phyloP scores from a whole-genome alignment of 1,139 yeast species.

The Protomyces arabidopsidicola region DNA sequence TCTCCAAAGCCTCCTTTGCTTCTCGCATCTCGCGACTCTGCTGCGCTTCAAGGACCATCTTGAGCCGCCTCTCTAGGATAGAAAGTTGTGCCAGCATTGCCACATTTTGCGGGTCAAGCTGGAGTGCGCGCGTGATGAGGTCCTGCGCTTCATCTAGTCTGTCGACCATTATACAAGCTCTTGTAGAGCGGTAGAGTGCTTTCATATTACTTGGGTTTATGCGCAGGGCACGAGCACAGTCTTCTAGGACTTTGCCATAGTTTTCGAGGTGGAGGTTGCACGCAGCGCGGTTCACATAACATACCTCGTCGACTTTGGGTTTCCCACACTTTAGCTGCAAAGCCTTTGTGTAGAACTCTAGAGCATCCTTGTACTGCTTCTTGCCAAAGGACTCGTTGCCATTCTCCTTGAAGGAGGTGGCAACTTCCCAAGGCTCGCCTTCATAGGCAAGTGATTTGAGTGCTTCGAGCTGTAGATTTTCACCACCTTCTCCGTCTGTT shows the following conservation, averaged over 20 bases:
- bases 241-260: slow-evolving; percentile 79
- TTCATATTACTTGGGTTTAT: slow-evolving; percentile 68
- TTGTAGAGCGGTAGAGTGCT: slow-evolving; percentile 80
- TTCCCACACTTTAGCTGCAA: slow-evolving; percentile 59
- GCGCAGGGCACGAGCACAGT: slow-evolving; percentile 67
- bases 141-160: slow-evolving; percentile 68
- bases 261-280: slow-evolving; percentile 81
- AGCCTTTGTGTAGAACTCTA: slow-evolving; percentile 74
- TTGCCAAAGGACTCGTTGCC: slow-evolving; percentile 81
- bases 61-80: slow-evolving; percentile 34
- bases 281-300: slow-evolving; percentile 81
- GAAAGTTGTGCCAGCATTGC: slow-evolving; percentile 36
- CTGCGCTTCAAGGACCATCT: slow-evolving; percentile 36
- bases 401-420: slow-evolving; percentile 81
- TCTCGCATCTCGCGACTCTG: slow-evolving; percentile 37
- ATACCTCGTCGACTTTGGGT: slow-evolving; percentile 38
- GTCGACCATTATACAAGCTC: slow-evolving; percentile 66
- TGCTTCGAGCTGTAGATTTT: slow-evolving; percentile 74
- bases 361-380: slow-evolving; percentile 69
- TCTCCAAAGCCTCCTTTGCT: slow-evolving; percentile 38
- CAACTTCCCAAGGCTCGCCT: slow-evolving; percentile 91
- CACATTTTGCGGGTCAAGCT: slow-evolving; percentile 54
- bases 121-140: slow-evolving; percentile 58
- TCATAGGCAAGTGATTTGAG: slow-evolving; percentile 87
- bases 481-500: slow-evolving; percentile 72